Evolutionary conservation across 345 rosid genomes (phyloP).

Genomic region (Euphorbia peplus): DNA sequence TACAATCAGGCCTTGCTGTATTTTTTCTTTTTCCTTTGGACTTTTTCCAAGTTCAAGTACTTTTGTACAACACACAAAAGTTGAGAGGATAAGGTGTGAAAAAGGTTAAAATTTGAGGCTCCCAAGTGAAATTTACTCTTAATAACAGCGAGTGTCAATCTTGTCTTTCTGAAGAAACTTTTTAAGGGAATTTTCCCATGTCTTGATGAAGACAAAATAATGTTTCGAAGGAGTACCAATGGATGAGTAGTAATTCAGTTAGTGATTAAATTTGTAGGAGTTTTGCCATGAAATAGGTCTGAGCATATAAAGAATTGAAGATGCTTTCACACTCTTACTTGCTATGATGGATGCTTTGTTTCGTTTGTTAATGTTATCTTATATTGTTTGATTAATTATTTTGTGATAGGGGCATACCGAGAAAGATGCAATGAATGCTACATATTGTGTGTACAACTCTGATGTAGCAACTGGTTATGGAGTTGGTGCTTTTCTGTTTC

Average conservation of each 20-base stretch:
- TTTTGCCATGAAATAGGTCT: no score
- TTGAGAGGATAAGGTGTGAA: no score
- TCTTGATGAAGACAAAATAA: not conserved
- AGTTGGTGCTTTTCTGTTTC: slow-evolving; percentile 88
- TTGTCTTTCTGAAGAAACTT: not conserved
- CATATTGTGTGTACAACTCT: slow-evolving; percentile 76
- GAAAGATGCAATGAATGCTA: slow-evolving; percentile 45
- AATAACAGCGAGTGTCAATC: no score
- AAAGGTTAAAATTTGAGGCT: no score
- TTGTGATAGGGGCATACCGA: slow-evolving; percentile 52
- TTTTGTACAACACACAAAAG: no score
- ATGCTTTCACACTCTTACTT: no score
- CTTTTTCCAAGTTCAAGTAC: no score
- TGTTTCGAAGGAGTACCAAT: not conserved
- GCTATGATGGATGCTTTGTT: not conserved
- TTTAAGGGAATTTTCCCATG: not conserved
- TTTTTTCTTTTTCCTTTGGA: no score
- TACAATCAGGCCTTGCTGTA: no score
- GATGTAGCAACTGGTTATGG: slow-evolving; percentile 97
- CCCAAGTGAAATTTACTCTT: no score
- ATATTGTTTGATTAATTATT: slow-evolving; percentile 6
- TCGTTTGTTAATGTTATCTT: not conserved
- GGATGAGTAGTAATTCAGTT: not conserved
- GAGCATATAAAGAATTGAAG: not conserved
- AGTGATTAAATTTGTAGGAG: no score